Percentiles rank a stretch among this genome's conserved stretches.
Evolutionary conservation across 2,329 filamentous ascomycete genomes (phyloP).

Genomic region (Phoma sp.): DNA sequence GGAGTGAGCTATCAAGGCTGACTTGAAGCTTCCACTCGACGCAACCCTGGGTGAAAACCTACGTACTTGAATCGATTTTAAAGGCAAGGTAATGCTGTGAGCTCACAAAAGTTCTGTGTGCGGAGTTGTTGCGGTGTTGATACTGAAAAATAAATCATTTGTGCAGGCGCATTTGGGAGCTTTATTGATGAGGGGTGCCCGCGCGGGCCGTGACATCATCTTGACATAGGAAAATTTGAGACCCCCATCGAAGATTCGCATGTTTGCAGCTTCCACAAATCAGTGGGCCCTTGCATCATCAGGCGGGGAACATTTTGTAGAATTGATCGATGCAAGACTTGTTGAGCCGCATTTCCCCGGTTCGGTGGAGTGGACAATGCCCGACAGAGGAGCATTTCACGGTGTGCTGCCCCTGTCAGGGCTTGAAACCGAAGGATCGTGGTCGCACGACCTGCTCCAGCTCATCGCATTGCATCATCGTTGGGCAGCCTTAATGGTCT

Average conservation of each 20-base stretch:
- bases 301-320: slow-evolving; percentile 7
- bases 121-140: not conserved
- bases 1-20: not conserved
- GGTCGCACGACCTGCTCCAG: slow-evolving; percentile 2
- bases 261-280: slow-evolving; percentile 4
- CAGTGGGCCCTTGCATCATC: slow-evolving; percentile 19
- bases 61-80: slow-evolving; percentile 1
- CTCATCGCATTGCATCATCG: slow-evolving; percentile 17
- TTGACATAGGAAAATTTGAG: slow-evolving; percentile 13
- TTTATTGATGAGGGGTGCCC: slow-evolving; percentile 5
- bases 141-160: not conserved
- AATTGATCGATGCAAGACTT: slow-evolving; percentile 5
- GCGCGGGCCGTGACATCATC: slow-evolving; percentile 20
- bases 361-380: slow-evolving; percentile 1
- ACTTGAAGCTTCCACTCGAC: not conserved
- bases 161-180: slow-evolving; percentile 1
- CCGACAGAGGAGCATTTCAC: slow-evolving; percentile 1
- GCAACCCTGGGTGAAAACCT: not conserved
- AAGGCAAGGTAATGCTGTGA: not conserved
- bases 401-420: slow-evolving; percentile 1
- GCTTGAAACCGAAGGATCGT: not conserved
- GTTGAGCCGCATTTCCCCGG: slow-evolving; percentile 15
- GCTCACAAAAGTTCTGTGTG: not conserved
- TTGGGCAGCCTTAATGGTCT: not conserved
- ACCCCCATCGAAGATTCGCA: slow-evolving; percentile 19